Percentiles rank a stretch among this genome's conserved stretches.
phyloP scores from a whole-genome alignment of 179 eudicot species.

The Silene vulgaris region DNA sequence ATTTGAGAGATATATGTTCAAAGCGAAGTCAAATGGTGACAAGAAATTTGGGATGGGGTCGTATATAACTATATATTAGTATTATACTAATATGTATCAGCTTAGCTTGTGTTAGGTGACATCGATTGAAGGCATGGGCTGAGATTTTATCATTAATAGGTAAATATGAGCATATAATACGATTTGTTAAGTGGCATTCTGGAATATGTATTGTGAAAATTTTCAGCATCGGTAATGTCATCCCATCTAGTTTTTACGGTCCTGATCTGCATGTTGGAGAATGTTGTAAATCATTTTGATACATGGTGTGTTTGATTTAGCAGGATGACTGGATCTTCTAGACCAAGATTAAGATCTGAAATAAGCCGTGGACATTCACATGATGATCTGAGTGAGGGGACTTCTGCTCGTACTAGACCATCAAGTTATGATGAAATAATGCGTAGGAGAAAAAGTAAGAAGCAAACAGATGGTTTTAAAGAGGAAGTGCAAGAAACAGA shows the following conservation, averaged over 20 bases:
- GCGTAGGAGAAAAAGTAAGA: slow-evolving; percentile 61
- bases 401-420: slow-evolving; percentile 94
- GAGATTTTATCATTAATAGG: background rate
- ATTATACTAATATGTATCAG: background rate
- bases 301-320: slow-evolving; percentile 23
- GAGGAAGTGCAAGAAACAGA: slow-evolving; percentile 32
- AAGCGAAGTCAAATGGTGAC: background rate
- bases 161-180: background rate
- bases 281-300: slow-evolving; percentile 4
- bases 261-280: slow-evolving; percentile 11
- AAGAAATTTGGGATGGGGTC: background rate
- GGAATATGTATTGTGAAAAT: background rate
- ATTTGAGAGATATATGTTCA: background rate
- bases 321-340: slow-evolving; percentile 54
- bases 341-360: slow-evolving; percentile 43
- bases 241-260: background rate
- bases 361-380: slow-evolving; percentile 30
- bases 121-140: background rate
- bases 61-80: background rate
- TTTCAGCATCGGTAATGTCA: background rate
- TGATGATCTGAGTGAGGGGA: slow-evolving; percentile 50
- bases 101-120: background rate
- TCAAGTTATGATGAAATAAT: slow-evolving; percentile 80
- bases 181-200: background rate
- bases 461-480: slow-evolving; percentile 30